Evolutionary conservation across 345 rosid genomes (phyloP).

Genomic region (Theobroma cacao): DNA sequence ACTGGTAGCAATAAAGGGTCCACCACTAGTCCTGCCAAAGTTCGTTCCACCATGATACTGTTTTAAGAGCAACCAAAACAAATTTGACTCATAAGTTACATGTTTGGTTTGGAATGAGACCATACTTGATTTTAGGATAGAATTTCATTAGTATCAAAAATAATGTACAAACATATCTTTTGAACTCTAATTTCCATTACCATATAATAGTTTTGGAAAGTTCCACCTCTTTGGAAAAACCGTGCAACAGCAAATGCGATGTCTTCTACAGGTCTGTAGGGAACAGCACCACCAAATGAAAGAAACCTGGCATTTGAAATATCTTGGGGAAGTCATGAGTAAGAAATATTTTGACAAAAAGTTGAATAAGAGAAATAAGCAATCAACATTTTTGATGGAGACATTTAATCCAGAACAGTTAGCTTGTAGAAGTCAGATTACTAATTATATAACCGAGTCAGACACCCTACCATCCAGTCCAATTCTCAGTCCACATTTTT

Average conservation of each 20-base stretch:
- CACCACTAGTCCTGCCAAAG: slow-evolving; percentile 76
- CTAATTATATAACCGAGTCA: not conserved
- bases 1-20: slow-evolving; percentile 91
- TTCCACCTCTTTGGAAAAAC: slow-evolving; percentile 91
- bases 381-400: slow-evolving; percentile 4
- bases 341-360: not conserved
- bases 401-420: slow-evolving; percentile 10
- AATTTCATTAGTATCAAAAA: not conserved
- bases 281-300: slow-evolving; percentile 76
- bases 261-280: slow-evolving; percentile 89
- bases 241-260: slow-evolving; percentile 91
- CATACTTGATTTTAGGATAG: not conserved
- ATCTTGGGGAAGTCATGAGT: slow-evolving; percentile 11
- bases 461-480: slow-evolving; percentile 84
- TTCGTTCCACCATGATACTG: slow-evolving; percentile 98
- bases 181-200: slow-evolving; percentile 31
- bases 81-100: slow-evolving; percentile 3
- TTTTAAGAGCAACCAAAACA: slow-evolving; percentile 21
- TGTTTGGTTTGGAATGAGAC: slow-evolving; percentile 7
- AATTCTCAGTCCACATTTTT: slow-evolving; percentile 97
- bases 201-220: slow-evolving; percentile 97
- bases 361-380: not conserved
- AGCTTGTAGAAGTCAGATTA: not conserved
- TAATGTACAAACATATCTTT: not conserved
- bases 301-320: slow-evolving; percentile 51